A percentile compares a stretch with the other conserved stretches of the same genome.
phyloP scores from a whole-genome alignment of 495 filamentous ascomycete genomes.

The Lophiotrema nucula region DNA sequence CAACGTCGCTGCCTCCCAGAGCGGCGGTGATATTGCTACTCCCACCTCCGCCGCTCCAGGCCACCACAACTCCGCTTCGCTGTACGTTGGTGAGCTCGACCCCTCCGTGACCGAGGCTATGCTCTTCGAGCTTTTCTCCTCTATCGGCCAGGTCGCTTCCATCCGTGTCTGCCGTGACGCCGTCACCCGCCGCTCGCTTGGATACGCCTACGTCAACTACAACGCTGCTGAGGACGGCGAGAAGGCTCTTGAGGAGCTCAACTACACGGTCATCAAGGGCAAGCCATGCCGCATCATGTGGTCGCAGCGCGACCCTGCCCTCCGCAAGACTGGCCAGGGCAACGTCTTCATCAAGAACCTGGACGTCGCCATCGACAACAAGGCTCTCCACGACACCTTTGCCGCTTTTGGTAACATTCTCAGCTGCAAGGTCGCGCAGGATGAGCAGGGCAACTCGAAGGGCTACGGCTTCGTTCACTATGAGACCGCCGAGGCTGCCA shows the following conservation, averaged over 20 bases:
- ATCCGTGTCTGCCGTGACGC: constrained; percentile 99
- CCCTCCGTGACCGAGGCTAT: constrained; percentile 97
- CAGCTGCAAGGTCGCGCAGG: constrained; percentile 98
- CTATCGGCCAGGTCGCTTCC: constrained; percentile 97
- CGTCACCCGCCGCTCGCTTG: constrained; percentile 96
- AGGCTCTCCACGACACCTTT: constrained; percentile 99
- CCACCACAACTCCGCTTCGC: constrained; percentile 89
- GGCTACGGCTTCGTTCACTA: constrained; percentile 99
- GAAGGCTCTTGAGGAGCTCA: constrained; percentile 97
- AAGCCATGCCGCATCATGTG: constrained; percentile 99
- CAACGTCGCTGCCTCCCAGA: constrained; percentile 58
- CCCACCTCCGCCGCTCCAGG: constrained; percentile 68
- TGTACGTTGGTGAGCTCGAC: constrained; percentile 99
- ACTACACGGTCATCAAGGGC: constrained; percentile 99
- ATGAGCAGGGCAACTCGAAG: constrained; percentile 93
- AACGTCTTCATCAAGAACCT: constrained; percentile 99
- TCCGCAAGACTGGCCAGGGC: constrained; percentile 98
- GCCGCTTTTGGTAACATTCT: constrained; percentile 99
- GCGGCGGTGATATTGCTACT: constrained; percentile 61
- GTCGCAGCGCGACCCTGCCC: constrained; percentile 98
- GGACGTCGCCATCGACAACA: constrained; percentile 98
- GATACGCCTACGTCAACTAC: constrained; percentile 99
- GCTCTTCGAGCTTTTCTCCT: constrained; percentile 99
- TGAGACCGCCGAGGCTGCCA: constrained; percentile 96
- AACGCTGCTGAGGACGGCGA: constrained; percentile 95